Evolutionary conservation across 139 green algal species (phyloP).

Genomic region (Micractinium sp.): DNA sequence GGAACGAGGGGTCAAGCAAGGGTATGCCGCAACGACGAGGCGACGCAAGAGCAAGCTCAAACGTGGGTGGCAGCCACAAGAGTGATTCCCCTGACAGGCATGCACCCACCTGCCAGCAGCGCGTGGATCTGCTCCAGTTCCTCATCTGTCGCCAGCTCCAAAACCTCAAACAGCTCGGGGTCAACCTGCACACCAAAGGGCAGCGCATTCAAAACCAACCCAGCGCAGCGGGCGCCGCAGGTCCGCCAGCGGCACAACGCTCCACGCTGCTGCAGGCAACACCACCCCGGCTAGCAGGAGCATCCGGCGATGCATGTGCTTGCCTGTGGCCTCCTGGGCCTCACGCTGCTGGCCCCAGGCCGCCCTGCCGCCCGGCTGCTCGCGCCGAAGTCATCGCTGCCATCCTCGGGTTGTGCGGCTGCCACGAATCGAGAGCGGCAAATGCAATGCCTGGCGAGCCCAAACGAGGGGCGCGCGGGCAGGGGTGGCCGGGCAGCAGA

Average conservation of each 20-base stretch:
- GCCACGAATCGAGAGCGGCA: no score
- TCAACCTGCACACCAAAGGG: background rate
- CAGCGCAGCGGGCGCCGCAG: no score
- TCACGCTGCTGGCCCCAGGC: no score
- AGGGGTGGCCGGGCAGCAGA: no score
- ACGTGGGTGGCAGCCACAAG: background rate
- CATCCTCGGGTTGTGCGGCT: no score
- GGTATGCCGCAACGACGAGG: no score
- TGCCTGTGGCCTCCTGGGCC: background rate
- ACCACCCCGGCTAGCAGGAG: background rate
- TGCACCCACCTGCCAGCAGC: conserved; percentile 25
- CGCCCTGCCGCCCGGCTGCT: no score
- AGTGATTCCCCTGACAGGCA: no score
- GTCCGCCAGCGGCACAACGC: background rate
- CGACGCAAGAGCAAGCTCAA: background rate
- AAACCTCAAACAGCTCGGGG: conserved; percentile 68
- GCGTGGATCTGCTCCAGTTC: conserved; percentile 73
- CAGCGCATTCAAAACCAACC: background rate
- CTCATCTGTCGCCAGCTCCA: conserved; percentile 79
- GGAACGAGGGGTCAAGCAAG: no score
- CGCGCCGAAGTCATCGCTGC: no score
- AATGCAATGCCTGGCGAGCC: no score
- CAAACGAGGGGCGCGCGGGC: no score
- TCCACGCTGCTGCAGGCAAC: background rate
- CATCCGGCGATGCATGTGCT: background rate